These are phyloP conservation scores for Eucalyptus camaldulensis DNA, from an alignment of 345 rosid genomes.

Conservation along the genomic window DNA sequence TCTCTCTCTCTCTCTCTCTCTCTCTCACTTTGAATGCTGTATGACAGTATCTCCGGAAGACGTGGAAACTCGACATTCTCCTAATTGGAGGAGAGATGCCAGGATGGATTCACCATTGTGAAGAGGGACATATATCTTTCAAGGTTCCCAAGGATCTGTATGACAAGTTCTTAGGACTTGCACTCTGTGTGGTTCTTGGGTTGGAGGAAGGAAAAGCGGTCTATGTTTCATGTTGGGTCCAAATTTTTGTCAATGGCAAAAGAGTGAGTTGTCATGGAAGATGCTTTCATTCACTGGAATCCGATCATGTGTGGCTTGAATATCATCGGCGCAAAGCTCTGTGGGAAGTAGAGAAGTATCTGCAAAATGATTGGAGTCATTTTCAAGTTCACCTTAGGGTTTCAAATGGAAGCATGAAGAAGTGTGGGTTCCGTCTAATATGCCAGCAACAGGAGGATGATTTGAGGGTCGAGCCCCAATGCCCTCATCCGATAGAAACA, in stretches of 20 bases:
- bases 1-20: not conserved
- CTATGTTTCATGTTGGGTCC: rapidly evolving
- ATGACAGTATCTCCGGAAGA: not conserved
- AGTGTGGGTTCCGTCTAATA: too few relatives aligned
- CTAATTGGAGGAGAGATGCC: not conserved
- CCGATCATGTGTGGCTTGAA: not conserved
- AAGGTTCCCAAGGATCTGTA: rapidly evolving
- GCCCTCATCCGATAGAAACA: too few relatives aligned
- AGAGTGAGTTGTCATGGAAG: rapidly evolving
- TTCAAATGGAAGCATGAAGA: too few relatives aligned
- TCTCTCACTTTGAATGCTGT: not conserved
- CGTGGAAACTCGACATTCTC: rapidly evolving
- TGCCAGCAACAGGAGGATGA: too few relatives aligned
- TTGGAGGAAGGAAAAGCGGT: not conserved
- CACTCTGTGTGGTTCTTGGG: not conserved
- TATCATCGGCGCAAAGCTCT: rapidly evolving
- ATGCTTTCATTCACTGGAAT: rapidly evolving
- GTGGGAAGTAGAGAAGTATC: not conserved
- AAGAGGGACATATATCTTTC: not conserved
- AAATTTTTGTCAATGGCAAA: rapidly evolving
- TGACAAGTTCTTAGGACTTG: not conserved
- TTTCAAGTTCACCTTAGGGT: too few relatives aligned
- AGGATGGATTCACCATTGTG: not conserved
- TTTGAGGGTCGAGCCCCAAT: too few relatives aligned
- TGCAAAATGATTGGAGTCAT: too few relatives aligned